Percentiles rank a stretch among this genome's conserved stretches.
Conservation (phyloP, 1,139 yeast genomes). For the Saccharomyces uvarum region DNA sequence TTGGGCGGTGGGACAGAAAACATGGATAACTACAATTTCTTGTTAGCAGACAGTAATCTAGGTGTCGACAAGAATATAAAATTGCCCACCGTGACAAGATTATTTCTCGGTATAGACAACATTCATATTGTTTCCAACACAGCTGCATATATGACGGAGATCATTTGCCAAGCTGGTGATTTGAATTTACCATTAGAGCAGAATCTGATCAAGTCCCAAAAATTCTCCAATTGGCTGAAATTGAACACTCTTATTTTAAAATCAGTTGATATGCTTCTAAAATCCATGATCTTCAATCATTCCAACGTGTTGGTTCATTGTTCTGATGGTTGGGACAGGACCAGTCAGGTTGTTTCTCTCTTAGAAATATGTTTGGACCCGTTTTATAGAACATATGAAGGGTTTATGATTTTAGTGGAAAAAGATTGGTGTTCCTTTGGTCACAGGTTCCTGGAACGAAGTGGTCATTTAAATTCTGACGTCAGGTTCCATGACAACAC, state of each 20-base stretch:
- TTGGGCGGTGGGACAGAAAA: constrained; percentile 95
- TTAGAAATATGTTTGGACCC: constrained; percentile 89
- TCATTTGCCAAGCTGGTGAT: constrained; percentile 61
- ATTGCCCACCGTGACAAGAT: constrained; percentile 33
- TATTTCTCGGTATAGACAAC: constrained; percentile 86
- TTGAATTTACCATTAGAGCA: constrained; percentile 39
- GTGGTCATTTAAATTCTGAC: constrained; percentile 57
- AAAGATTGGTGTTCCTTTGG: constrained; percentile 97
- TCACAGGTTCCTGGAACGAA: constrained; percentile 76
- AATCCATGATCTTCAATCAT: constrained; percentile 71
- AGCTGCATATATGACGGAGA: constrained; percentile 51
- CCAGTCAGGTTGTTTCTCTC: constrained; percentile 79
- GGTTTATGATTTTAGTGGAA: constrained; percentile 77
- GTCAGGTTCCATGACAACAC: constrained; percentile 35
- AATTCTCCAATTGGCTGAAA: constrained; percentile 72
- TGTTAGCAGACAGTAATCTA: neutral
- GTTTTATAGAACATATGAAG: constrained; percentile 75
- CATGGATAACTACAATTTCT: constrained; percentile 67
- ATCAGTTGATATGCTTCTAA: constrained; percentile 70
- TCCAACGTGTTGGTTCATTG: constrained; percentile 86
- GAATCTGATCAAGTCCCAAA: constrained; percentile 36
- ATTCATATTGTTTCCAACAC: constrained; percentile 93
- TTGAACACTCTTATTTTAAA: constrained; percentile 61
- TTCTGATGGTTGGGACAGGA: constrained; percentile 98
- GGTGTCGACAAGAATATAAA: neutral